Base-by-base conservation (phyloP, 495 filamentous ascomycete species). In the Entonaema liquescens region DNA sequence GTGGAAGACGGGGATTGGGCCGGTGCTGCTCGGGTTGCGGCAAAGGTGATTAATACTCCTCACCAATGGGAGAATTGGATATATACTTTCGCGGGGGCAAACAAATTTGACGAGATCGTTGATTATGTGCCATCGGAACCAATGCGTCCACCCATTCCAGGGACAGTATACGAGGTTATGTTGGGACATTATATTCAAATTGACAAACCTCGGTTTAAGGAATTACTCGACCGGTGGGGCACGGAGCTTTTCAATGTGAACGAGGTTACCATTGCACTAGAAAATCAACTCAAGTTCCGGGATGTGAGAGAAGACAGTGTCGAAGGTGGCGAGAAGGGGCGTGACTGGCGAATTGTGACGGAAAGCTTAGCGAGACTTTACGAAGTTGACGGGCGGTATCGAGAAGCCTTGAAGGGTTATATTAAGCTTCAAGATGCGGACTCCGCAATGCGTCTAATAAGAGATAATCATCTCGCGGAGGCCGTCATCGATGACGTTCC, bases 11-110 rank as follows among this genome's bases (percentile, higher is more conserved):
- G 85, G 12, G 85, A 94, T 59, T 99, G 96, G 96, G 73, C 77
- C 1, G 82, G 85, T 57, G 95, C 95, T 6, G 94, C 93, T 0
- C 83, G 88, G 65, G 82, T 93, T 12, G 94, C 93, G 68, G 90
- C 89, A 2, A 92, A 91, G 72, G 93, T 98, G 11, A 80, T 98
- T 0, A 86, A 88, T 38, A 91, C 88, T n/a, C 85, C 93, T 3
- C 79, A 89, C 50, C 84, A 91, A 68, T 98, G 96, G 96, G 94
- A 99, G 77, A 90, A 95, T 68, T 98, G 94, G 94, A 90, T 95
- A 8, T 94, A 90, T 89, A 88, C 85, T 0, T 99, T 99, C 75
- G 92, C 94, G 28, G 89, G 91, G 52, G 91, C 92, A 5, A 83
- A 90, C 64, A 93, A 90, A 73, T 90, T 94, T 67, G 91, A 97